Evolutionary conservation across 257 asterid species (phyloP), one percentile per base, ranked within the genome.

Genomic region (Gentiana macrophylla): DNA sequence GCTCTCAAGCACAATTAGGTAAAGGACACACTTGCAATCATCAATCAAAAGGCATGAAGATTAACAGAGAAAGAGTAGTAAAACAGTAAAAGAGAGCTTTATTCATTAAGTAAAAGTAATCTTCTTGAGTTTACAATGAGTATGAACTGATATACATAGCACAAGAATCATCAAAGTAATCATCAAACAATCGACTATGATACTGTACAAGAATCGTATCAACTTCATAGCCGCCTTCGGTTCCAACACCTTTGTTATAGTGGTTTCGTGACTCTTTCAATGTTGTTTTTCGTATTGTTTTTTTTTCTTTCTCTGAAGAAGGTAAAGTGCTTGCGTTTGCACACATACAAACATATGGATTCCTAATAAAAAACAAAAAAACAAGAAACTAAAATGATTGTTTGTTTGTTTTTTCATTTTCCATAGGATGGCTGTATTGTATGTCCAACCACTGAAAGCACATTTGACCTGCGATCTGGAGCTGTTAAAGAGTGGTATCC

Each of bases 401-500:
- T 34, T 24, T 24, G 24, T 24, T 24, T 24, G 24, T 24, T 24
- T 53, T 49, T 43, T 47, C 32, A 2, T 47, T 63, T 65, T 55
- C 52, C 55, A 53, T 77, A 91, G 98, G 96, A 91, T 64, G 98
- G 98, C 10, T 87, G 98, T 53, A 87, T 91, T 3, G 84, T 91
- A 36, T 87, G 96, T 77, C 98, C 96, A 7, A 61, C 96, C 44
- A 91, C 98, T 0, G 96, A 91, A 53, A 91, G 96, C 84, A 84
- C 96, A 5, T 91, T 91, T 58, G 86, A 79, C 68, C 75, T 91
- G 57, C 79, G 61, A 55, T 82, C 81, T 0, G 98, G 98, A 67
- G 84, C 80, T 33, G 77, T 87, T 70, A 91, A 87, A 62, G 96
- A 91, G 38, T 91, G 98, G 98, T 91, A 87, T 57, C 96, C 98